Conservation (phyloP, 1,284 basidiomycete genomes). For the Irpex sp. region DNA sequence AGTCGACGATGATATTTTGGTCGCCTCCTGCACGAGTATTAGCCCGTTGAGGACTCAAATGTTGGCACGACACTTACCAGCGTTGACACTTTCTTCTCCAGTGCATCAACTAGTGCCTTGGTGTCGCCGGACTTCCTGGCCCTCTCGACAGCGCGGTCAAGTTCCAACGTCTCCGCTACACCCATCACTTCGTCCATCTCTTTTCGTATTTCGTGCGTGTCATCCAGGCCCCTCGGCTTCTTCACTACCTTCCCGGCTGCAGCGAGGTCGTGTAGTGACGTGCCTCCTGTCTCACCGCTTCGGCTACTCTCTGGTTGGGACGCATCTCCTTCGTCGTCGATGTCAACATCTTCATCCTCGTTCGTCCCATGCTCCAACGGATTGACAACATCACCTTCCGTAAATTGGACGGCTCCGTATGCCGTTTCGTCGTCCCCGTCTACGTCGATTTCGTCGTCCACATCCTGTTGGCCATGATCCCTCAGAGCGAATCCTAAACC, state of each 20-base stretch:
- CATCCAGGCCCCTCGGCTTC: constrained; percentile 18
- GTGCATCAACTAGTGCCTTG: constrained; percentile 43
- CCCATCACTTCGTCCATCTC: constrained; percentile 42
- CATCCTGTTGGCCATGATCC: constrained; percentile 49
- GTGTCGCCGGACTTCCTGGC: constrained; percentile 48
- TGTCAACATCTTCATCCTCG: constrained; percentile 26
- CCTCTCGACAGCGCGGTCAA: constrained; percentile 45
- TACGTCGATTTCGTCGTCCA: constrained; percentile 75
- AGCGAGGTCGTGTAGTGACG: constrained; percentile 47
- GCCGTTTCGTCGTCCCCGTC: constrained; percentile 69
- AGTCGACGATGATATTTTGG: constrained; percentile 41
- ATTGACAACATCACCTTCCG: constrained; percentile 55
- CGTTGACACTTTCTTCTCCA: constrained; percentile 58
- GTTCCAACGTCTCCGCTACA: constrained; percentile 40
- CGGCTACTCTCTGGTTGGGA: background rate
- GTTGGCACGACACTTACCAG: constrained; percentile 41
- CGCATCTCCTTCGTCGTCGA: constrained; percentile 38
- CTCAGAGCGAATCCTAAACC: constrained; percentile 65
- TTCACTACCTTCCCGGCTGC: constrained; percentile 44
- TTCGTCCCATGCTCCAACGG: constrained; percentile 6
- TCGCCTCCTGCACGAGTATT: constrained; percentile 37
- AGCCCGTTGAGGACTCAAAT: background rate
- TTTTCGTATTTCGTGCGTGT: constrained; percentile 31
- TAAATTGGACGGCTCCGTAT: constrained; percentile 71
- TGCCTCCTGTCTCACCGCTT: background rate